A percentile compares a stretch with the other conserved stretches of the same genome.
Evolutionary conservation across 495 filamentous ascomycete species (phyloP).

Genomic region (Xylaria grammica): DNA sequence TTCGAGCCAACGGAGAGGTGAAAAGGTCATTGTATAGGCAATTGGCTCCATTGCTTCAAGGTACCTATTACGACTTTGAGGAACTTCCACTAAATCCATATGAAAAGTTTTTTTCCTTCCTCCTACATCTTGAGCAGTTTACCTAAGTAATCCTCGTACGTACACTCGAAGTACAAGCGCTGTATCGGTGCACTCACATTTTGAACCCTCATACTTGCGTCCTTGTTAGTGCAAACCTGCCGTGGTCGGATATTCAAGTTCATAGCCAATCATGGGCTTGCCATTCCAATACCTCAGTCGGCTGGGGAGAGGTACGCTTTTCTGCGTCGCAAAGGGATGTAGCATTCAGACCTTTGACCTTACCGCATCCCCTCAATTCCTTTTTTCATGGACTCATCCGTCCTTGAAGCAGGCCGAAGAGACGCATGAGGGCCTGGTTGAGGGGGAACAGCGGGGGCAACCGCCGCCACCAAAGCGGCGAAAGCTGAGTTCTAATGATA

Average conservation of each 20-base stretch:
- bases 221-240: neutral
- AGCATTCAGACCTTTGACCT: slow-evolving; percentile 58
- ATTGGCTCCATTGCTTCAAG: no score
- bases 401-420: slow-evolving; percentile 27
- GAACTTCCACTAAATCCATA: no score
- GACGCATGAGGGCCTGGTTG: slow-evolving; percentile 22
- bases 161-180: no score
- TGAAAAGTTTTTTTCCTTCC: no score
- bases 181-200: no score
- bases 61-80: no score
- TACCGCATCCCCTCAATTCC: slow-evolving; percentile 47
- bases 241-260: neutral
- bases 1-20: no score
- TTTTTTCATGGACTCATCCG: slow-evolving; percentile 56
- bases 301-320: slow-evolving; percentile 40
- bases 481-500: slow-evolving; percentile 36
- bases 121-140: no score
- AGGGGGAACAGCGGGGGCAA: slow-evolving; percentile 30
- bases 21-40: no score
- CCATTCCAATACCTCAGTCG: slow-evolving; percentile 47
- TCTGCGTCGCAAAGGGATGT: slow-evolving; percentile 64
- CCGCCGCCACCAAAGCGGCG: slow-evolving; percentile 35
- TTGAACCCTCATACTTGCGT: neutral
- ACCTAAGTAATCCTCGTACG: no score
- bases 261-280: slow-evolving; percentile 48